Evolutionary conservation across 768 basidiomycete genomes (phyloP), one percentile per base, ranked within the genome.

Genomic region (Pluteus cervinus): DNA sequence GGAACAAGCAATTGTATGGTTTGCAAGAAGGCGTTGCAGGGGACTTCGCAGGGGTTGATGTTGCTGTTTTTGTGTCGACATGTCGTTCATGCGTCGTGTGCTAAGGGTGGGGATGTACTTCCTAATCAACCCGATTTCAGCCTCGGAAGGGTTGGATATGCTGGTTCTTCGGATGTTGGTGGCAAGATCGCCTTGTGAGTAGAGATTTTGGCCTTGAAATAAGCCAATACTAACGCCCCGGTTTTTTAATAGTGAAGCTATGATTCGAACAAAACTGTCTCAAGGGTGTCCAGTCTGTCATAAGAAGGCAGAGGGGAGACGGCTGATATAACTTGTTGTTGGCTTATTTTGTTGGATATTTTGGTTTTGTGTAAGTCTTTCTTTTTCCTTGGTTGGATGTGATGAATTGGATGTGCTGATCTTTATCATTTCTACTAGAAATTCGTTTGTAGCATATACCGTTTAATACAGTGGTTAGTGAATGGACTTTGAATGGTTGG

Each of bases 11-110:
- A 47, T 5, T 96, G 92, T 52, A 75, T 70, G 1, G 57, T 93
- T 16, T 96, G 92, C 51, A 50, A 58, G 3, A 65, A 68, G 6
- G 65, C 77, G 0, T 56, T 89, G 25, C 73, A 74, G 37, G 73
- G 78, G 36, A 65, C 62, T 7, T 68, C 79, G 2, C 73, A 81
- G 29, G 66, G 73, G 3, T 63, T 88, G n/a, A 52, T 76, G 3
- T 54, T 96, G 3, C 58, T 91, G 20, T 96, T 88, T 58, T 65
- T 96, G 7, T 96, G 92, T 56, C 81, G 87, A 23, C 92, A 96
- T 52, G 74, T 85, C 31, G 84, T 91, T 0, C 92, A 96, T 51
- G 82, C 83, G 0, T 62, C 68, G 6, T 94, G 92, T 47, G 75
- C 83, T 1, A 75, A 68, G n/a, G 77, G 80, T 7, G 71, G 69